Evolutionary conservation across 345 rosid species (phyloP), one percentile per base, ranked within the genome.

Genomic region (Eucalyptus shirleyi): DNA sequence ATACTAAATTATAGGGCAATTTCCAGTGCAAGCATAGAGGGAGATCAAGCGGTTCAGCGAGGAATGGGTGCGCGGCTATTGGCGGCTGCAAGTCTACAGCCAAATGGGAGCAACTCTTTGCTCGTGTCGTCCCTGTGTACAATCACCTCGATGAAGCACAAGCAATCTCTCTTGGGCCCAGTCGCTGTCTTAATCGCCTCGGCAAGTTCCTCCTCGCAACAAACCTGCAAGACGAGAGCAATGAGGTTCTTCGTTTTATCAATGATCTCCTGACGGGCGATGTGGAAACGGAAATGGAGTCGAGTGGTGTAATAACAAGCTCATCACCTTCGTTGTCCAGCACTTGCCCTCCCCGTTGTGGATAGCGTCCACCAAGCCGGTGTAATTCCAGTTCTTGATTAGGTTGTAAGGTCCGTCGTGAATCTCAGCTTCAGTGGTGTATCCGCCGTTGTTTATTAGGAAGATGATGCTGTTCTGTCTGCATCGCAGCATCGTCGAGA

Each of bases 361-460:
- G 88, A 95, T 92, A 4, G 96, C 96, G 17, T 96, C 95, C 9
- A 95, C 95, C 32, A 94, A 90, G 34, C 86, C 96, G 28, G 94
- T 95, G 93, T 96, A 96, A 93, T 94, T 90, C 97, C 97, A 96
- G 91, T 96, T 95, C 94, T 96, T 95, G 69, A 95, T 95, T 87
- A 95, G 95, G 42, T 95, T 96, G 89, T 96, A 95, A 10, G 97
- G 96, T 18, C 96, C 97, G 13, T 96, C 95, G 28, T 96, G 96
- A 87, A 95, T 96, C 94, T 93, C 96, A 2, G 93, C 95, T 86
- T 95, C 96, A 28, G 92, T 95, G 34, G 96, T 95, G 93, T 95
- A 95, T 44, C 97, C 97, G n/a, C 96, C 97, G 49, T 95, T 95
- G 93, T 95, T 95, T 42, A 95, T 91, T 65, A 95, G 87, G 96